These are phyloP conservation scores for Diaporthe australafricana DNA, from an alignment of 2,329 filamentous ascomycete genomes.

Conservation along the genomic window DNA sequence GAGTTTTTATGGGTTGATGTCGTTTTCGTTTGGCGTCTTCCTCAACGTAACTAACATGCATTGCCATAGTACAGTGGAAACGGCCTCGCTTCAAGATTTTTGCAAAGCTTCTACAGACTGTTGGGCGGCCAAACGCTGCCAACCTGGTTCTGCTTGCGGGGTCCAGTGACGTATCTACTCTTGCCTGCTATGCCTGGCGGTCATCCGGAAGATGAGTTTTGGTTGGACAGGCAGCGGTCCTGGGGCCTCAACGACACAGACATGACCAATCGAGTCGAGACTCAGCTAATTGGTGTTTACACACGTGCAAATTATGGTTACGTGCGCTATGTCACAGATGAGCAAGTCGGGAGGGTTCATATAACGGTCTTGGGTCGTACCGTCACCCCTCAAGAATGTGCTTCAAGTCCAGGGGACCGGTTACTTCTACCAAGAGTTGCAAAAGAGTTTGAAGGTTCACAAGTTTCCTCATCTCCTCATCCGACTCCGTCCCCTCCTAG, in stretches of 20 bases:
- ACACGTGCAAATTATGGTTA: not conserved
- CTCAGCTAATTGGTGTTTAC: not conserved
- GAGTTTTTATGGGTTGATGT: not conserved
- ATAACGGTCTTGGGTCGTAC: not conserved
- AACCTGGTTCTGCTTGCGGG: not conserved
- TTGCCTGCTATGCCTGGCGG: not conserved
- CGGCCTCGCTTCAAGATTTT: not conserved
- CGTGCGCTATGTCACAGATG: not conserved
- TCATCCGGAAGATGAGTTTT: not conserved
- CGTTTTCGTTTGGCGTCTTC: fast-evolving
- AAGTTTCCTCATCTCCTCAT: too few species aligned
- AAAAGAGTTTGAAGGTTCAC: too few species aligned
- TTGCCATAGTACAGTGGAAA: not conserved
- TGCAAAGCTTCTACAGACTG: not conserved
- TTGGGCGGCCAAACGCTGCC: not conserved
- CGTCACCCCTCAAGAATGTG: not conserved
- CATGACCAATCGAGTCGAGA: not conserved
- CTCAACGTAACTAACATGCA: not conserved
- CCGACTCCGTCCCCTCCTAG: too few species aligned
- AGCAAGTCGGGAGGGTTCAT: not conserved
- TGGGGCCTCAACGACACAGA: too few species aligned
- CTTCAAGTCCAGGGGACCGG: not conserved
- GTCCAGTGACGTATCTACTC: not conserved
- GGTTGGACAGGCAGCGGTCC: not conserved
- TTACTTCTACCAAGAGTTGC: not conserved